A percentile compares a stretch with the other conserved stretches of the same genome.
phyloP scores from a whole-genome alignment of 352 stramenopile species.

The Phytophthora pistaciae region DNA sequence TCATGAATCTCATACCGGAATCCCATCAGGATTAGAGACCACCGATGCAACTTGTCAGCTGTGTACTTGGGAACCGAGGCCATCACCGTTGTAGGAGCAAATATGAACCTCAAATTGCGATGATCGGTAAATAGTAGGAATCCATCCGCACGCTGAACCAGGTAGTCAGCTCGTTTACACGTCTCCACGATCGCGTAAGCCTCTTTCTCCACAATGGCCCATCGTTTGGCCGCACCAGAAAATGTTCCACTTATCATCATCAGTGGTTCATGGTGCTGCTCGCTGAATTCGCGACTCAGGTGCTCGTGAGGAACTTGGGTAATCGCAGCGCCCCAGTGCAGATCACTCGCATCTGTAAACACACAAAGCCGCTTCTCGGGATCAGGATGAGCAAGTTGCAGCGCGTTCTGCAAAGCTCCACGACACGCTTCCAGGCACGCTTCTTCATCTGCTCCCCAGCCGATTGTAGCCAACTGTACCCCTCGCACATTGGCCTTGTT shows the following conservation, averaged over 20 bases:
- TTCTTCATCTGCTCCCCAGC: not conserved
- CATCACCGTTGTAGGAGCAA: conserved; percentile 7
- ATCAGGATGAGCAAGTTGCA: conserved; percentile 16
- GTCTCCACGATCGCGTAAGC: conserved; percentile 23
- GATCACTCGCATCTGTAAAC: conserved; percentile 18
- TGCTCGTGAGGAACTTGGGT: conserved; percentile 11
- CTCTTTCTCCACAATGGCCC: conserved; percentile 32
- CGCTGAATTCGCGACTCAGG: not conserved
- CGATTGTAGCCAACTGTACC: conserved; percentile 4
- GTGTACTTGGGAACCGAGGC: conserved; percentile 6
- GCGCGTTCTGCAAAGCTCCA: not conserved
- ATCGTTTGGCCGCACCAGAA: conserved; percentile 8
- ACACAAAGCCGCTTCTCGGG: conserved; percentile 2
- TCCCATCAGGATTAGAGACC: conserved; percentile 10
- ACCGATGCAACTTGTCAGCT: conserved; percentile 19
- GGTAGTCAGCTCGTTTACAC: conserved; percentile 11
- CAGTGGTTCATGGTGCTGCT: conserved; percentile 10
- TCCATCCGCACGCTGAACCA: conserved; percentile 17
- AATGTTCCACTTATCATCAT: conserved; percentile 16
- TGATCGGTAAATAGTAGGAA: conserved; percentile 30
- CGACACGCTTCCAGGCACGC: conserved; percentile 6
- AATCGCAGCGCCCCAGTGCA: conserved; percentile 12
- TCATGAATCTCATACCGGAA: conserved; percentile 30
- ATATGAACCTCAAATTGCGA: conserved; percentile 27
- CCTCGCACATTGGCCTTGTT: conserved; percentile 2